Conservation (phyloP, 2,329 filamentous ascomycete genomes). For the Arthrinium puccinioides region DNA sequence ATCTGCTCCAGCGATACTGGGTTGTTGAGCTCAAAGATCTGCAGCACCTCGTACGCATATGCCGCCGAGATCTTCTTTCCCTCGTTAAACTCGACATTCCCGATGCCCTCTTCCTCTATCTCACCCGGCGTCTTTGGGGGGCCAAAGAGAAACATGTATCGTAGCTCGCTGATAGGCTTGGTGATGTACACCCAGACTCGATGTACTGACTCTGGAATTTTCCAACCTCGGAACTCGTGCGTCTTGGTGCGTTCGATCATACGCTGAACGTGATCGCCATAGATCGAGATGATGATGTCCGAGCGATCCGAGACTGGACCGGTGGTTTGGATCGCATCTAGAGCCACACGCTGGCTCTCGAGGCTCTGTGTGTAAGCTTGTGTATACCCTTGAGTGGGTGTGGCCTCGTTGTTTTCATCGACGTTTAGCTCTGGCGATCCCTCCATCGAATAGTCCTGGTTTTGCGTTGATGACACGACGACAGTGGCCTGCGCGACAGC, state of each 20-base stretch:
- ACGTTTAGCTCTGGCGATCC: too few species aligned
- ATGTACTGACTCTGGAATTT: conserved; percentile 43
- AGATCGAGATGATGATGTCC: conserved; percentile 42
- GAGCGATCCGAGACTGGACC: conserved; percentile 34
- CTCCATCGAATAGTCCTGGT: background rate
- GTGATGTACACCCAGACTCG: conserved; percentile 59
- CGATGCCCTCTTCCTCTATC: conserved; percentile 37
- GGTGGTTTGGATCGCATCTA: conserved; percentile 19
- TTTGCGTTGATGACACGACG: too few species aligned
- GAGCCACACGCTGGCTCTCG: conserved; percentile 25
- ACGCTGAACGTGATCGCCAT: conserved; percentile 45
- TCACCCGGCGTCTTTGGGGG: conserved; percentile 38
- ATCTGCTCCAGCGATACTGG: conserved; percentile 45
- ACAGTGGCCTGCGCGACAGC: too few species aligned
- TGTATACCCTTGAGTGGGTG: conserved; percentile 7
- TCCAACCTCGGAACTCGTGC: conserved; percentile 49
- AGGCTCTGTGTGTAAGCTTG: conserved; percentile 19
- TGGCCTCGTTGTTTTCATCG: too few species aligned
- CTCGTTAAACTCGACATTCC: conserved; percentile 45
- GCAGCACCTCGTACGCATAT: conserved; percentile 45
- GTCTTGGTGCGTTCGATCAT: conserved; percentile 44
- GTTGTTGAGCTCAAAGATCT: conserved; percentile 58
- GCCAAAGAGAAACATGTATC: conserved; percentile 52
- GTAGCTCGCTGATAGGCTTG: conserved; percentile 37
- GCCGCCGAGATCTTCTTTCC: conserved; percentile 24